Evolutionary conservation across 179 eudicot genomes (phyloP).

Genomic region (Spinacia oleracea): DNA sequence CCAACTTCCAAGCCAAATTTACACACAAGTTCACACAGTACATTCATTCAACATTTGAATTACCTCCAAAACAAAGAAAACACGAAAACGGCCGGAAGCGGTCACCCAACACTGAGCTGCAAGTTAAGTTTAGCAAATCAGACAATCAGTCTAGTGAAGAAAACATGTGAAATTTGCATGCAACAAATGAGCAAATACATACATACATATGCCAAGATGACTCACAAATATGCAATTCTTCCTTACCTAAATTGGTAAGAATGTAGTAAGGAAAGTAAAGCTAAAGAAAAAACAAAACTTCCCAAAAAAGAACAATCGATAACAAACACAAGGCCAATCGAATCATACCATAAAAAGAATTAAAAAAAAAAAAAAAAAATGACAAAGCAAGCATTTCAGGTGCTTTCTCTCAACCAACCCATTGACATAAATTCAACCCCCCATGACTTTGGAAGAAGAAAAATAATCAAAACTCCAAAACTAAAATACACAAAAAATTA

Average conservation of each 20-base stretch:
- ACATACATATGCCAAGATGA: slow-evolving; percentile 8
- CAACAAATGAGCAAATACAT: slow-evolving; percentile 1
- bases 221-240: slow-evolving; percentile 19
- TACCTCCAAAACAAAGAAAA: not conserved
- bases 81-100: not conserved
- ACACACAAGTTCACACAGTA: not conserved
- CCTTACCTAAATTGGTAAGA: slow-evolving; percentile 30
- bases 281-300: slow-evolving; percentile 17
- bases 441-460: slow-evolving; percentile 28
- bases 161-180: slow-evolving; percentile 10
- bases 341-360: slow-evolving; percentile 21
- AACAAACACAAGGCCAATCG: slow-evolving; percentile 26
- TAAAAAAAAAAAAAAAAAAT: slow-evolving; percentile 16
- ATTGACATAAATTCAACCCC: slow-evolving; percentile 28
- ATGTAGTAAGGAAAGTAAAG: slow-evolving; percentile 22
- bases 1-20: not conserved
- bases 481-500: not conserved
- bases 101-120: slow-evolving; percentile 9
- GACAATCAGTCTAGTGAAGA: not conserved
- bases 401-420: slow-evolving; percentile 29
- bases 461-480: slow-evolving; percentile 14
- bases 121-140: not conserved
- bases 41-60: not conserved
- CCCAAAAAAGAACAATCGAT: slow-evolving; percentile 18
- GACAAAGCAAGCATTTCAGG: slow-evolving; percentile 10